Evolutionary conservation across 2,329 filamentous ascomycete species (phyloP).

Genomic region (Sporothrix pallida): DNA sequence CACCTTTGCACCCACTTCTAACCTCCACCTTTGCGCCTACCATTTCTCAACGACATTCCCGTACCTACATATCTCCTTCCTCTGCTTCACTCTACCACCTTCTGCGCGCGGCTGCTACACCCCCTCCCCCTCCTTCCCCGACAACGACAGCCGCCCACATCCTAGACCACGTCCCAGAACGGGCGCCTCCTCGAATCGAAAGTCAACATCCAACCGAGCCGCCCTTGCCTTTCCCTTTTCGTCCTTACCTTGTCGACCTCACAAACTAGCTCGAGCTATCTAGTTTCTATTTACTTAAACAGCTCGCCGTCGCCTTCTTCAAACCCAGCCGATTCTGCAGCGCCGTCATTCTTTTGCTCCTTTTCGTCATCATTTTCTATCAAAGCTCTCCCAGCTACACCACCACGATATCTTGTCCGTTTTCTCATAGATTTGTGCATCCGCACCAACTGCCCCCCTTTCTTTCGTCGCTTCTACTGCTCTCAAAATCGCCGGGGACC

Average conservation of each 20-base stretch:
- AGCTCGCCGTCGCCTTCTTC: slow-evolving; percentile 1
- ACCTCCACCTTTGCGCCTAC: slow-evolving; percentile 8
- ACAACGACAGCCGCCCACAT: slow-evolving; percentile 22
- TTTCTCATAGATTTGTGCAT: not conserved
- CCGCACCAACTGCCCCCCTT: not conserved
- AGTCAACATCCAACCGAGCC: slow-evolving; percentile 25
- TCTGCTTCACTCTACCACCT: not conserved
- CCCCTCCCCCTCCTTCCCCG: slow-evolving; percentile 12
- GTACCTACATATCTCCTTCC: not conserved
- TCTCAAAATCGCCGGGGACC: not conserved
- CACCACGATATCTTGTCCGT: not conserved
- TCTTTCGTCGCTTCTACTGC: not conserved
- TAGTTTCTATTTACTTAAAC: slow-evolving; percentile 15
- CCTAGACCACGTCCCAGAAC: slow-evolving; percentile 3
- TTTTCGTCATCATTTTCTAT: not conserved
- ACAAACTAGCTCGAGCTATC: not conserved
- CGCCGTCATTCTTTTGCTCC: not conserved
- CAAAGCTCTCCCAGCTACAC: not conserved
- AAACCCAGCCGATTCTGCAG: not conserved
- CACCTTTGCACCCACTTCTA: slow-evolving; percentile 22
- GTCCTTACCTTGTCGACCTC: not conserved
- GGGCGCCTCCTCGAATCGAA: slow-evolving; percentile 21
- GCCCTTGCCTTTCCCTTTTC: slow-evolving; percentile 17
- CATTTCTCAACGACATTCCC: not conserved
- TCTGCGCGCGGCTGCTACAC: not conserved